Percentiles rank a stretch among this genome's conserved stretches.
Evolutionary conservation across 164 flowering plant genomes (phyloP).

Genomic region (Macadamia tetraphylla): DNA sequence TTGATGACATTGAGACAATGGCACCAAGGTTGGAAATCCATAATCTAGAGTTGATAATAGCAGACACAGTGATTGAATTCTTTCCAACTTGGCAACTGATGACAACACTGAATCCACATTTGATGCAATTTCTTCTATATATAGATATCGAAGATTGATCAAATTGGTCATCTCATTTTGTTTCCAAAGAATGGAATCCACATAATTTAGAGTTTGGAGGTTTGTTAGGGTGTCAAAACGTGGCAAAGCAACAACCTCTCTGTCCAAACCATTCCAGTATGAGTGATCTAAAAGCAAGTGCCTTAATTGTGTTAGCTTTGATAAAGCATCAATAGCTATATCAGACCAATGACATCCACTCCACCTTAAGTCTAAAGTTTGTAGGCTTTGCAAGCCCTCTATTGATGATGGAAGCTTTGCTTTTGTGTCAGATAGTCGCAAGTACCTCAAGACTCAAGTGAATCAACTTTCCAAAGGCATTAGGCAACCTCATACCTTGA

Average conservation of each 20-base stretch:
- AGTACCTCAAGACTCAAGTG: slow-evolving; percentile 9
- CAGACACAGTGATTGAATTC: neutral
- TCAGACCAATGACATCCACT: too few relatives aligned
- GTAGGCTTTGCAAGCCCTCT: slow-evolving; percentile 2
- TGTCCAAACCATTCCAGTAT: neutral
- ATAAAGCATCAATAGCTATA: too few relatives aligned
- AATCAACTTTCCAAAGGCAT: slow-evolving; percentile 5
- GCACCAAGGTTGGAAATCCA: neutral
- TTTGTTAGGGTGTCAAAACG: neutral
- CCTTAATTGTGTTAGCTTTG: neutral
- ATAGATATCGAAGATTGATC: neutral
- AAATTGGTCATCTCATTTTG: too few relatives aligned
- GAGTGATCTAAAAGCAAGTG: too few relatives aligned
- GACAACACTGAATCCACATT: neutral
- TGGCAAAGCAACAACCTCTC: neutral
- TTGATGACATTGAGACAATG: neutral
- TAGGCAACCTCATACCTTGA: neutral
- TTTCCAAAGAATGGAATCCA: neutral
- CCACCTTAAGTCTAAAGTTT: neutral
- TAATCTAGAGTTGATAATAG: neutral
- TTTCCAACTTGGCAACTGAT: neutral
- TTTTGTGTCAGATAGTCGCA: neutral
- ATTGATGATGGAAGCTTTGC: slow-evolving; percentile 3
- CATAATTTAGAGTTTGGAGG: neutral
- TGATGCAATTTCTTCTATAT: neutral